Evolutionary conservation across 768 basidiomycete species (phyloP).

Genomic region (Tylopilus balloui): DNA sequence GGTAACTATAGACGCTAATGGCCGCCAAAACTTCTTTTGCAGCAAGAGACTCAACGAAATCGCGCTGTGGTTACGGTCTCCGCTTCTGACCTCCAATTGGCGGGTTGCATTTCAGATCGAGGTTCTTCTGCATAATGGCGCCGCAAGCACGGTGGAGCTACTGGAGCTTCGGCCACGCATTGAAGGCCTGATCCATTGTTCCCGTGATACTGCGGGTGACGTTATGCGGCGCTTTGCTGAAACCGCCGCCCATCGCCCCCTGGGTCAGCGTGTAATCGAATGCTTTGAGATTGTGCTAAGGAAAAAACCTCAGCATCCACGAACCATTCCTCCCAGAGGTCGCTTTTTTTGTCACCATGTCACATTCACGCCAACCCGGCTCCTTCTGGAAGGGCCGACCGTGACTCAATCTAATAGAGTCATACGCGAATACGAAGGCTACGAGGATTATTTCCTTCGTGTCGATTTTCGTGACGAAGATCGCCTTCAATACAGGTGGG

Average conservation of each 20-base stretch:
- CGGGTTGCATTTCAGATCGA: constrained; percentile 74
- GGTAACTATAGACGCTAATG: constrained; percentile 45
- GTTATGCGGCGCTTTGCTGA: constrained; percentile 55
- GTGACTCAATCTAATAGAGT: constrained; percentile 75
- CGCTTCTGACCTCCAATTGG: constrained; percentile 45
- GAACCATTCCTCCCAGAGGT: constrained; percentile 29
- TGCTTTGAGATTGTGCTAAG: constrained; percentile 43
- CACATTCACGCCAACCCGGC: constrained; percentile 70
- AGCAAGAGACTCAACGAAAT: constrained; percentile 44
- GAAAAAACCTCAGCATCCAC: constrained; percentile 14
- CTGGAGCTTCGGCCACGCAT: constrained; percentile 42
- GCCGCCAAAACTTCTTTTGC: constrained; percentile 47
- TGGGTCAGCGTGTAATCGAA: constrained; percentile 37
- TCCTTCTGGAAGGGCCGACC: constrained; percentile 74
- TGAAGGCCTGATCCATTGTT: constrained; percentile 34
- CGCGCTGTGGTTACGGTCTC: constrained; percentile 38
- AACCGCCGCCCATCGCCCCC: constrained; percentile 41
- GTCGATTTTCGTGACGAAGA: constrained; percentile 88
- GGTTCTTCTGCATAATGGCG: constrained; percentile 56
- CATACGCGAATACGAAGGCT: constrained; percentile 59
- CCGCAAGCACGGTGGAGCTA: constrained; percentile 59
- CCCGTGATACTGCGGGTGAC: constrained; percentile 38
- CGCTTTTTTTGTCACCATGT: constrained; percentile 69
- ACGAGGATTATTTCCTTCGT: constrained; percentile 68
- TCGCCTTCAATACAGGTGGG: constrained; percentile 67